phyloP scores from a whole-genome alignment of 805 yeast genomes.

The Ogataea ramenticola region DNA sequence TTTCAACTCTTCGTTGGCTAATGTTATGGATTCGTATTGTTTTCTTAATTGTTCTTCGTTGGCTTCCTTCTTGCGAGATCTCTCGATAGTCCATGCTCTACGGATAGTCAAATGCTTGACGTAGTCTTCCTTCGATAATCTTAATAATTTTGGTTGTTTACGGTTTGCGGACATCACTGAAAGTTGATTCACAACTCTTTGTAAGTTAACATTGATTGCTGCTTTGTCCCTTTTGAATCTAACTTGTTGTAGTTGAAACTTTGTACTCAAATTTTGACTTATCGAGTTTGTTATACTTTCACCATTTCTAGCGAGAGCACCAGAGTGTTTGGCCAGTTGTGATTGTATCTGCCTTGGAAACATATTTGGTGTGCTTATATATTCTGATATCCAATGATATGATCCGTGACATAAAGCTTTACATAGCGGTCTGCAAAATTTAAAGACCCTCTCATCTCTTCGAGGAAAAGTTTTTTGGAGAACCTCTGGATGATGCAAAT shows the following conservation, averaged over 20 bases:
- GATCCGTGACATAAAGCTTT: too few species aligned
- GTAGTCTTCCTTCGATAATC: conserved; percentile 70
- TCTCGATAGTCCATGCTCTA: conserved; percentile 71
- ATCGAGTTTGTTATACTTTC: background rate
- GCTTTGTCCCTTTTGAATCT: background rate
- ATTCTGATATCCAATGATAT: too few species aligned
- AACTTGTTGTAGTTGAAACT: background rate
- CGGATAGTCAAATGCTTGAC: conserved; percentile 78
- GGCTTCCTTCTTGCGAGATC: conserved; percentile 41
- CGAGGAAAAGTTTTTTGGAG: too few species aligned
- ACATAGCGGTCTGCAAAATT: too few species aligned
- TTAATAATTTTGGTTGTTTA: conserved; percentile 80
- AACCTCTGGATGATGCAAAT: too few species aligned
- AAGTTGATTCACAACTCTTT: conserved; percentile 40
- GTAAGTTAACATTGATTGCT: conserved; percentile 10
- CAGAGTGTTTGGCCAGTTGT: too few species aligned
- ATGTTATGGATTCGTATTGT: conserved; percentile 60
- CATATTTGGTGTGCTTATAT: too few species aligned
- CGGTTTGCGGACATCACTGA: conserved; percentile 81
- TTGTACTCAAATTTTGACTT: background rate
- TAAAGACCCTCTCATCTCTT: too few species aligned
- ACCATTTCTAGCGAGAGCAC: background rate
- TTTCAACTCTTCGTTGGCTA: conserved; percentile 69
- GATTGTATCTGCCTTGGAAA: too few species aligned
- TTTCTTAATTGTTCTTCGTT: conserved; percentile 36